phyloP scores from a whole-genome alignment of 805 yeast species.

The Lipomyces anomalus region DNA sequence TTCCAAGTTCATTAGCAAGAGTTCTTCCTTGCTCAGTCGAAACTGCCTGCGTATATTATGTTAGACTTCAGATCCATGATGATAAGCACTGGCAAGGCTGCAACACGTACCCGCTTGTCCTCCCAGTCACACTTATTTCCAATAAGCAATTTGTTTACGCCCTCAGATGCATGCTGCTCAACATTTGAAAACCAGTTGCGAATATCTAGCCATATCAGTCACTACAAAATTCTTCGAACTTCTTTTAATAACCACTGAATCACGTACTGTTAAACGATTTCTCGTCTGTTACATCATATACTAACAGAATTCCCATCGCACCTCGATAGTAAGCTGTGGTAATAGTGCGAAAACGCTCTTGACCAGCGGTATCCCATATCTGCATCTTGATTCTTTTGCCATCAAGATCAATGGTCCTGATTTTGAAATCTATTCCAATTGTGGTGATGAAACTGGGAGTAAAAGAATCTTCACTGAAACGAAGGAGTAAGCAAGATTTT shows the following conservation, averaged over 20 bases:
- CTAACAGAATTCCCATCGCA: slow-evolving; percentile 95
- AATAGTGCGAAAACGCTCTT: slow-evolving; percentile 95
- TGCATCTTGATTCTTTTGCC: slow-evolving; percentile 91
- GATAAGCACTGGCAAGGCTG: not conserved
- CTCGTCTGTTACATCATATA: slow-evolving; percentile 96
- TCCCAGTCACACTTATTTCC: slow-evolving; percentile 95
- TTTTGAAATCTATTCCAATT: slow-evolving; percentile 96
- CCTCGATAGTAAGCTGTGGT: slow-evolving; percentile 98
- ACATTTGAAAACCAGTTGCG: slow-evolving; percentile 95
- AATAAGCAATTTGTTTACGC: slow-evolving; percentile 87
- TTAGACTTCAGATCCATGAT: not conserved
- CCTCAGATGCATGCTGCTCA: slow-evolving; percentile 93
- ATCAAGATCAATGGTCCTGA: slow-evolving; percentile 88
- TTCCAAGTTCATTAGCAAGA: slow-evolving; percentile 76
- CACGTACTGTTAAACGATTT: slow-evolving; percentile 77
- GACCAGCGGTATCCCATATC: slow-evolving; percentile 99
- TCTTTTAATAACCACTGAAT: not conserved
- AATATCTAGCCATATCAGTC: slow-evolving; percentile 53
- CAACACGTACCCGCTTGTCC: slow-evolving; percentile 76
- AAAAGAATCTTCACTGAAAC: slow-evolving; percentile 93
- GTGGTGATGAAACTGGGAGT: slow-evolving; percentile 96
- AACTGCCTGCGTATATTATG: slow-evolving; percentile 45
- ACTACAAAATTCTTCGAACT: not conserved
- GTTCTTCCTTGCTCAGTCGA: slow-evolving; percentile 85
- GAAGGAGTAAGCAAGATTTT: slow-evolving; percentile 83